Evolutionary conservation across 129 eudicot species (phyloP), one percentile per base, ranked within the genome.

Genomic region (Apium graveolens): DNA sequence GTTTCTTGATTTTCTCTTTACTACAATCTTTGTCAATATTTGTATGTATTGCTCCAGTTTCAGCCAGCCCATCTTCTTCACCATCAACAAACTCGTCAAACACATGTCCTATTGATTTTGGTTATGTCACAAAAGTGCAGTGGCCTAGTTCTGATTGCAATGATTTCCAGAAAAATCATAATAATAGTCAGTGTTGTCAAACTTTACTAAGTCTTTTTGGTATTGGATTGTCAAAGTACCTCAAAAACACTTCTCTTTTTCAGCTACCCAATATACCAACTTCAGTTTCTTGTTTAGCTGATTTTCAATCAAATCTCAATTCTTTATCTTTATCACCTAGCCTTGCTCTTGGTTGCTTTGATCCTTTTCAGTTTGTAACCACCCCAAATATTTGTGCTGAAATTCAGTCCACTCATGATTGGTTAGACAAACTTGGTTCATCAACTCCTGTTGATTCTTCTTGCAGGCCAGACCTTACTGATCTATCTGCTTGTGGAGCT

Each of bases 151-250:
- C 83, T 72, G 84, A 83, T 55, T 90, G 97, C 85, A 78, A 71
- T 21, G 77, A 84, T 7, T 27, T 74, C 55, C 29, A 60, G 45
- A 65, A 72, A 14, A 26, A 20, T 74, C 77, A 74, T 29, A 74
- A 70, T 76, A 83, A 78, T 13, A 11, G 76, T 21, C 77, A 74
- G 38, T 92, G 97, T 42, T 90, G 93, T 63, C 91, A 85, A 13
- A 86, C 97, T 62, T 89, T 90, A 29, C 85, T 92, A 44, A 86
- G 90, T 74, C 89, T 92, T 9, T 86, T 24, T 74, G 97, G 97
- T 14, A 80, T 92, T 38, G 87, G 83, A 7, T 45, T 92, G 70
- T 74, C 97, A 9, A 73, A 75, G 62, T 70, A 81, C 80, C 89
- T 92, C 57, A 85, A 85, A 78, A 57, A 79, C 41, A 85, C 96